Percentiles rank a stretch among this genome's conserved stretches.
Conservation (phyloP, 768 basidiomycete genomes). For the Hygrophoropsis aurantiaca region DNA sequence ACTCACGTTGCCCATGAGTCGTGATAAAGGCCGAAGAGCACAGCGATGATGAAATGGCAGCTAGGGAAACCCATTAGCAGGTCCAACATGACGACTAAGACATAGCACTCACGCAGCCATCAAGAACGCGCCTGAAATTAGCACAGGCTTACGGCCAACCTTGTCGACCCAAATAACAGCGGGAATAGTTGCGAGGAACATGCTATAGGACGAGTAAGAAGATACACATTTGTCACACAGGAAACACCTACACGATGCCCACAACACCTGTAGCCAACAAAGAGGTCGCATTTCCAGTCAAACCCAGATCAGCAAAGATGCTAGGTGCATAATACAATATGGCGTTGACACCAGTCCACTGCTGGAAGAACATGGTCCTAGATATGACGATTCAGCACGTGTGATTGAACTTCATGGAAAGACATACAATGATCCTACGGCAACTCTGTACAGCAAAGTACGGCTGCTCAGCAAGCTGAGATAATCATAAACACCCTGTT, state of each 20-base stretch:
- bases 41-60: slow-evolving; percentile 70
- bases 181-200: slow-evolving; percentile 78
- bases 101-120: slow-evolving; percentile 54
- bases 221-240: neutral
- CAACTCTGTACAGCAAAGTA: slow-evolving; percentile 60
- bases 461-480: slow-evolving; percentile 55
- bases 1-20: slow-evolving; percentile 52
- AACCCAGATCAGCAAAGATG: slow-evolving; percentile 63
- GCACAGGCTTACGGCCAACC: slow-evolving; percentile 69
- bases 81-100: neutral
- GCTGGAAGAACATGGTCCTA: slow-evolving; percentile 78
- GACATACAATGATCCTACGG: slow-evolving; percentile 55
- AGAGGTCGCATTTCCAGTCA: slow-evolving; percentile 59
- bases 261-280: slow-evolving; percentile 71
- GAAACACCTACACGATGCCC: slow-evolving; percentile 62
- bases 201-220: slow-evolving; percentile 33
- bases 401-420: neutral
- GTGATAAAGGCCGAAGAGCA: slow-evolving; percentile 59
- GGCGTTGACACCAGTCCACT: slow-evolving; percentile 80
- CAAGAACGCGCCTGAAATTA: slow-evolving; percentile 70
- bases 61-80: slow-evolving; percentile 25
- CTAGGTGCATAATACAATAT: slow-evolving; percentile 76
- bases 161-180: slow-evolving; percentile 83
- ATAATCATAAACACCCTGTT: slow-evolving; percentile 61
- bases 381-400: neutral